Evolutionary conservation across 192 early-diverging fungal species (phyloP), one percentile per base, ranked within the genome.

Genomic region (Coemansia sp.): DNA sequence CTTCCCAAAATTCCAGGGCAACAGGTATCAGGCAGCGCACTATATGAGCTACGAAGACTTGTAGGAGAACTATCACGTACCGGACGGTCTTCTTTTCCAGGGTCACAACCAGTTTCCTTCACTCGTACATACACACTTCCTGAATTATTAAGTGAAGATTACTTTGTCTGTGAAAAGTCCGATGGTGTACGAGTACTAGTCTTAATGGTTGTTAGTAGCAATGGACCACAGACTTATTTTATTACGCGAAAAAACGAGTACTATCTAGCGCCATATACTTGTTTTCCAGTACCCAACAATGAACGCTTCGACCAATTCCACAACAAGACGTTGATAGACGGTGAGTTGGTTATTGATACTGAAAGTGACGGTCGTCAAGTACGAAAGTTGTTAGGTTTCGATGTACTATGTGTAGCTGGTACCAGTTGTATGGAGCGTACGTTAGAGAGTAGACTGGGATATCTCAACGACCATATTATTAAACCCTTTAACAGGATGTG

Each of bases 261-360:
- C 76, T 90, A 84, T 41, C 67, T 74, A 1, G 74, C 90, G 0
- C 81, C 73, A 10, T 62, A 88, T 22, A 64, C 89, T 22, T 26
- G 81, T 14, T 91, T 94, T 50, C 90, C 90, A n/a, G 54, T 71
- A 28, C 83, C 87, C n/a, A 47, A 55, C 24, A 76, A 76, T 54
- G 56, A 12, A 32, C 18, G 18, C 14, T 69, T 58, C n/a, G 51
- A 48, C 44, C 54, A 70, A 32, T 88, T 71, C 48, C 91, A 93
- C 48, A 56, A 80, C 48, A 73, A 85, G 47, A 96, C 94, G 7
- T 76, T 98, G 12, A 81, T 98, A 38, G 95, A 98, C 65, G 94
- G 92, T 1, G 96, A 98, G 74, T 79, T 98, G 49, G 92, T 98
- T 9, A 69, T 89, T 4, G 95, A 96, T 65, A 58, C 56, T 1